Evolutionary conservation across 202 grass and related monocot species (phyloP).

Genomic region (Saccharum hybrid): DNA sequence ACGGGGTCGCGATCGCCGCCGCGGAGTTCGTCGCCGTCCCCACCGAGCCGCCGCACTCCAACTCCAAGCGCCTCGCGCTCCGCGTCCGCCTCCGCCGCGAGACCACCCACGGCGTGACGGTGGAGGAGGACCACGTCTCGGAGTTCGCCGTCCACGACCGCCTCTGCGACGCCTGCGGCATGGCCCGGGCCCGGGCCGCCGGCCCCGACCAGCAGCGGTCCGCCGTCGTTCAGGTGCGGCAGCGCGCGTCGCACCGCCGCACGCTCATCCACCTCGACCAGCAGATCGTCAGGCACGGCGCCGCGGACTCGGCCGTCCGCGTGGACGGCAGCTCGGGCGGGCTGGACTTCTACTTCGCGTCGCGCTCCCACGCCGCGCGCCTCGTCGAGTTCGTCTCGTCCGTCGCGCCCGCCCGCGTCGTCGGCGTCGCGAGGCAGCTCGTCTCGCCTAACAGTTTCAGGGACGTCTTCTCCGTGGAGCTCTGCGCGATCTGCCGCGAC

Average conservation of each 20-base stretch:
- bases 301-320: constrained; percentile 33
- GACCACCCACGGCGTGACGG: constrained; percentile 22
- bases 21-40: constrained; percentile 58
- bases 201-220: constrained; percentile 48
- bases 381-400: constrained; percentile 49
- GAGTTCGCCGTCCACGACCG: constrained; percentile 53
- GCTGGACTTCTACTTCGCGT: constrained; percentile 60
- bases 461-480: constrained; percentile 50
- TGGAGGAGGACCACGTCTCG: constrained; percentile 48
- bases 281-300: constrained; percentile 44
- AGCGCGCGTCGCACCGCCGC: constrained; percentile 54
- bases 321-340: constrained; percentile 26
- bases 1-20: constrained; percentile 13
- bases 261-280: constrained; percentile 62
- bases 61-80: constrained; percentile 36
- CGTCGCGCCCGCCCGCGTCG: constrained; percentile 24
- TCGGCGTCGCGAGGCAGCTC: constrained; percentile 37
- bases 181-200: constrained; percentile 26
- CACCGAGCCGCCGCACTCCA: constrained; percentile 41
- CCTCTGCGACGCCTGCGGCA: constrained; percentile 44
- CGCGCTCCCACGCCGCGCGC: constrained; percentile 34
- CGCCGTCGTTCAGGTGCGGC: constrained; percentile 50
- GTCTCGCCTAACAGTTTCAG: constrained; percentile 53
- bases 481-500: constrained; percentile 55
- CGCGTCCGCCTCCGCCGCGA: constrained; percentile 42